phyloP scores from a whole-genome alignment of 208 protist species.

The Wallacemonas sp. region DNA sequence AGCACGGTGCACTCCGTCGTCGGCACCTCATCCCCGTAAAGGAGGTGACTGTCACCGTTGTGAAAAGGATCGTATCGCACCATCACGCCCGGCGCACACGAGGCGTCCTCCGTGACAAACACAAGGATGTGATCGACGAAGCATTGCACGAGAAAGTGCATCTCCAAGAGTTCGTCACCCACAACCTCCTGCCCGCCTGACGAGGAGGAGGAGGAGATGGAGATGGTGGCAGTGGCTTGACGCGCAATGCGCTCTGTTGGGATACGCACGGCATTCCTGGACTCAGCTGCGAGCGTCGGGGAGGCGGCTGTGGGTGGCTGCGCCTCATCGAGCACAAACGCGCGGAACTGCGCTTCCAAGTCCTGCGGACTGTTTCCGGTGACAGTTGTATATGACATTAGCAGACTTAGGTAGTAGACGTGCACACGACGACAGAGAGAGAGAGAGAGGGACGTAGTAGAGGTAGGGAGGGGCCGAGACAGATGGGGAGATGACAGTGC shows the following conservation, averaged over 20 bases:
- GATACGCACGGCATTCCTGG: background rate
- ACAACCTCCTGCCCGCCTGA: background rate
- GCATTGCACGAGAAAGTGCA: constrained; percentile 68
- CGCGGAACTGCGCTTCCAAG: constrained; percentile 12
- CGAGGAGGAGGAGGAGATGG: background rate
- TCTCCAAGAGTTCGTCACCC: background rate
- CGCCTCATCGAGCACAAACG: background rate
- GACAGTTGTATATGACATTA: constrained; percentile 6
- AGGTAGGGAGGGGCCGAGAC: constrained; percentile 2
- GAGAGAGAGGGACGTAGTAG: constrained; percentile 15
- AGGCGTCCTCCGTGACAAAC: constrained; percentile 69
- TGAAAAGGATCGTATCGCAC: constrained; percentile 45
- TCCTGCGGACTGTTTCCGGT: background rate
- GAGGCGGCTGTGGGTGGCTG: background rate
- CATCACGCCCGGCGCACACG: constrained; percentile 64
- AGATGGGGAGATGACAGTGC: background rate
- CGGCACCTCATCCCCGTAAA: constrained; percentile 39
- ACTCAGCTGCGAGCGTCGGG: background rate
- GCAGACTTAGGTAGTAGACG: background rate
- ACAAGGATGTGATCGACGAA: constrained; percentile 71
- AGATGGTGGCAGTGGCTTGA: background rate
- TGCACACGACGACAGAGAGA: background rate
- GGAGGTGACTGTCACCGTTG: constrained; percentile 21
- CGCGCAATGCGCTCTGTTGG: background rate
- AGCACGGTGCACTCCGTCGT: constrained; percentile 54